phyloP scores from a whole-genome alignment of 352 stramenopile species.

The Globisporangium paddicum region DNA sequence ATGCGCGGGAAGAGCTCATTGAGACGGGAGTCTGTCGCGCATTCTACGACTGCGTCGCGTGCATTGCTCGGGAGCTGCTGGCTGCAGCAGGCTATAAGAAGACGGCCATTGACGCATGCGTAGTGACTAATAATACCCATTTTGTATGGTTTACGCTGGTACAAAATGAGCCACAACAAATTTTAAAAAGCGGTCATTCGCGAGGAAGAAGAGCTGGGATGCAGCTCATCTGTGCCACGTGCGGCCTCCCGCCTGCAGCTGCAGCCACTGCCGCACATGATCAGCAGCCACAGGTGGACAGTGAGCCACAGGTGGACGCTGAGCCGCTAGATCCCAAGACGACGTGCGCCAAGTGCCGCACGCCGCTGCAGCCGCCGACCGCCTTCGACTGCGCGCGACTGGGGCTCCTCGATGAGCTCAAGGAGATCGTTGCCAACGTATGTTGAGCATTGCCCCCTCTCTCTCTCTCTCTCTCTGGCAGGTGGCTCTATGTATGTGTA shows the following conservation, averaged over 20 bases:
- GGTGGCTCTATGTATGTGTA: background rate
- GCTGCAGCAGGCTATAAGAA: background rate
- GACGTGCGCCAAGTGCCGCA: slow-evolving; percentile 38
- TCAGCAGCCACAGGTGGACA: background rate
- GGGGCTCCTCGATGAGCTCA: slow-evolving; percentile 51
- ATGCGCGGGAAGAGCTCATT: background rate
- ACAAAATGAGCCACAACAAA: too few relatives aligned
- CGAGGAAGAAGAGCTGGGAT: background rate
- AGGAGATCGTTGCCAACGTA: slow-evolving; percentile 32
- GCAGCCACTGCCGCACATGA: background rate
- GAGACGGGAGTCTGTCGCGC: background rate
- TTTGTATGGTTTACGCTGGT: slow-evolving; percentile 30
- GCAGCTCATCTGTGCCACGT: slow-evolving; percentile 33
- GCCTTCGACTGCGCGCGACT: slow-evolving; percentile 64
- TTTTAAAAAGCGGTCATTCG: too few relatives aligned
- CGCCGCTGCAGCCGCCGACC: slow-evolving; percentile 26
- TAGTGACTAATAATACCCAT: too few relatives aligned
- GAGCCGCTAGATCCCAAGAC: background rate
- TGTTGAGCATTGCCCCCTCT: background rate
- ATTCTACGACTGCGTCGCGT: background rate
- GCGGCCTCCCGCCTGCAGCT: slow-evolving; percentile 12
- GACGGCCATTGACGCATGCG: background rate
- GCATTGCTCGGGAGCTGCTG: background rate
- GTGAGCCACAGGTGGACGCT: background rate
- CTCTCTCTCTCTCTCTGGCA: background rate